Evolutionary conservation across 2,329 filamentous ascomycete species (phyloP).

Genomic region (Periconia sp.): DNA sequence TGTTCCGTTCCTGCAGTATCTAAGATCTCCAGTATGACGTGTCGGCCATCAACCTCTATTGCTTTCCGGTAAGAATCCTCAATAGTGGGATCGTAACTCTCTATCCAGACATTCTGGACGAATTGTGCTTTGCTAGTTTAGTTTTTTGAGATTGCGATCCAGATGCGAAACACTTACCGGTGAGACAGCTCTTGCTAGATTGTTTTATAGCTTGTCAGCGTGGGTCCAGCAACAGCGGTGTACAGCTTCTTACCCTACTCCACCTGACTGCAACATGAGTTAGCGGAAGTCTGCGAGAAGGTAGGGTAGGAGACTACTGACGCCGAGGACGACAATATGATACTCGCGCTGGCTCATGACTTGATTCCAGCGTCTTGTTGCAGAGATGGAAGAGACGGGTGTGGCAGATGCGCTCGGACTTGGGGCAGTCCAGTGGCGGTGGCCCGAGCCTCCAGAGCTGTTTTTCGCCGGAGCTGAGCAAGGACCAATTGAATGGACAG

Average conservation of each 20-base stretch:
- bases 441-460: constrained; percentile 11
- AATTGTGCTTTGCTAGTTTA: constrained; percentile 70
- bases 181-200: constrained; percentile 90
- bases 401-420: constrained; percentile 22
- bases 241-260: constrained; percentile 69
- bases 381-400: constrained; percentile 21
- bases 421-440: too few species aligned
- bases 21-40: constrained; percentile 89
- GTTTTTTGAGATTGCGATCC: constrained; percentile 7
- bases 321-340: constrained; percentile 52
- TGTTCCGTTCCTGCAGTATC: constrained; percentile 93
- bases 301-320: constrained; percentile 31
- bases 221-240: background rate
- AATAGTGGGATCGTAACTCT: constrained; percentile 70
- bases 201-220: constrained; percentile 42
- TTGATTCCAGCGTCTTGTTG: constrained; percentile 12
- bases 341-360: constrained; percentile 51
- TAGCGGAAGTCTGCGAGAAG: constrained; percentile 24
- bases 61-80: constrained; percentile 67
- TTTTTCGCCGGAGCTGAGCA: constrained; percentile 27
- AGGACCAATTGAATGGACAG: constrained; percentile 19
- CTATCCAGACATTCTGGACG: constrained; percentile 68
- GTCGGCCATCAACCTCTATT: constrained; percentile 81
- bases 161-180: constrained; percentile 63
- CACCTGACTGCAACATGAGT: constrained; percentile 62